Conservation (phyloP, 768 basidiomycete species). For the Trametes maxima region DNA sequence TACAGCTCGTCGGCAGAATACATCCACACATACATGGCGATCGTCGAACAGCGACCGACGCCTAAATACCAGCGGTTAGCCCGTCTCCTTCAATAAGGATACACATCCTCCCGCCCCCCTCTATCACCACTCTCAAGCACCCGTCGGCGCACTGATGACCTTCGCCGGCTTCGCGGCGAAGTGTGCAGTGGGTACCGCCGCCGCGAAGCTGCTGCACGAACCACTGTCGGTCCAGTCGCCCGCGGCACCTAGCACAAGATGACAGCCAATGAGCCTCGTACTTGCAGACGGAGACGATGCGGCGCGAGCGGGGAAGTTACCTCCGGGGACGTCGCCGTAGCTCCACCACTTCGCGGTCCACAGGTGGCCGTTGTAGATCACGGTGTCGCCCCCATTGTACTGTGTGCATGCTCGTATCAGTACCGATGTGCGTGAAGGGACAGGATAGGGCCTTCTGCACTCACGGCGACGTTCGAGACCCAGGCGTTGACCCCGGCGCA, state of each 20-base stretch:
- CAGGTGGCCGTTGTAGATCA: constrained; percentile 31
- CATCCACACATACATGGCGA: background rate
- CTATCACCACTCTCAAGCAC: background rate
- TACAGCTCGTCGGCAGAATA: background rate
- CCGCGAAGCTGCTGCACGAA: constrained; percentile 24
- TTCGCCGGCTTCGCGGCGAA: constrained; percentile 5
- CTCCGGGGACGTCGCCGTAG: constrained; percentile 32
- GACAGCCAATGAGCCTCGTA: background rate
- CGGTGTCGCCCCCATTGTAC: constrained; percentile 32
- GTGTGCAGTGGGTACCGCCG: constrained; percentile 8
- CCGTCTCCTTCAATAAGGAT: background rate
- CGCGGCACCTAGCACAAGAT: constrained; percentile 19
- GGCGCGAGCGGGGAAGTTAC: constrained; percentile 3
- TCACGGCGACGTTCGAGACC: constrained; percentile 32
- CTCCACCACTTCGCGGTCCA: constrained; percentile 36
- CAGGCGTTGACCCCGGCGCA: constrained; percentile 32
- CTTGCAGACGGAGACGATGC: background rate
- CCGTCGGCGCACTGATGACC: background rate
- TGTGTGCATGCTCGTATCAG: background rate
- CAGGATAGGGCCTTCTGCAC: constrained; percentile 1
- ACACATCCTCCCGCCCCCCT: background rate
- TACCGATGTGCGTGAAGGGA: background rate
- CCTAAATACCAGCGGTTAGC: background rate
- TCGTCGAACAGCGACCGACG: background rate
- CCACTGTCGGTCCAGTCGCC: constrained; percentile 33